Base-by-base conservation (phyloP, 345 rosid genomes). In the Dipteronia dyeriana region DNA sequence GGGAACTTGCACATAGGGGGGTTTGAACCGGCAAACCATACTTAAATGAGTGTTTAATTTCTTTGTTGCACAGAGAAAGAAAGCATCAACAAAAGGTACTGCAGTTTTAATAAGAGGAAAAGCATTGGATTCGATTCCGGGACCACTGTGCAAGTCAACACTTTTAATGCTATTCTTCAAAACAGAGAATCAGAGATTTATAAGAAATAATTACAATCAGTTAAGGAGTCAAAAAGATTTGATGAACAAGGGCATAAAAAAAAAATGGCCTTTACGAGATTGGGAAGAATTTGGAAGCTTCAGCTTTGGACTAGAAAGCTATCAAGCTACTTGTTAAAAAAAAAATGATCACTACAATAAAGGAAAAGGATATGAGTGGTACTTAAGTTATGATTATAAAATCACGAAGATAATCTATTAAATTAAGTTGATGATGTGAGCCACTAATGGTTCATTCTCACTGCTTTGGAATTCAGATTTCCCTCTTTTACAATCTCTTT, bases 81-180 rank as follows among this genome's bases (percentile, higher is more conserved):
- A 65, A 73, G 73, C 65, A 74, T 66, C 67, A 71, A 71, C 71
- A 66, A 71, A 51, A 59, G 29, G 29, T 51, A n/a, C 47, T 14
- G 71, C 71, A 70, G 22, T 11, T 59, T 51, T 41, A 10, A 12
- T 19, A n/a, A 53, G 62, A 38, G 12, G 2, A 5, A 67, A 54
- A 68, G 78, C 82, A 76, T 73, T 64, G 76, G 72, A 66, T 77
- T 70, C 83, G 68, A 74, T 74, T 70, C 7, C 1, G 41, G 74
- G 81, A 67, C 77, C 74, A 13, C 49, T 64, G 54, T 6, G 43
- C 5, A 77, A 83, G 79, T 80, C 83, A 74, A 80, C 77, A 5
- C 75, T 41, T 53, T 64, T 49, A 23, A 0, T 80, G 47, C 70
- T 26, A 34, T 39, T 29, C 45, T 5, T 7, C 17, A n/a, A 45